Base-by-base conservation (phyloP, 768 basidiomycete genomes). In the Exidia glandulosa region DNA sequence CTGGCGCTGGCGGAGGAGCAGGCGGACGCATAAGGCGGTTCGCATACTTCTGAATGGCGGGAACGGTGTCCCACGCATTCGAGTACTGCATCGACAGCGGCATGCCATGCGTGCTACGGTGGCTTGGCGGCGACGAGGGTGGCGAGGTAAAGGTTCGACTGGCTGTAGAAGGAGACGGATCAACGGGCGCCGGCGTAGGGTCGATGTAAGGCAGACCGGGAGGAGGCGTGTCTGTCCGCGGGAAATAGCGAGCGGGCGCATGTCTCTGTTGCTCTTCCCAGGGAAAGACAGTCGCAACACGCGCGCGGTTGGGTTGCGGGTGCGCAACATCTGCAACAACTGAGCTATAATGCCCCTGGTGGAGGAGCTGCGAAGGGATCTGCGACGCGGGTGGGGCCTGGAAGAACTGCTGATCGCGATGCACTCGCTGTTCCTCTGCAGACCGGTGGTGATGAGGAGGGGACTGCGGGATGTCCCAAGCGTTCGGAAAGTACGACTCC, bases 41-140 rank as follows among this genome's bases (percentile, higher is more conserved):
- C 1, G 86, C 86, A 70, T 94, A 91, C 61, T 78, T 81, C 63
- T 87, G 83, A 60, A 93, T 92, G 62, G 83, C 84, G 6, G 90
- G 88, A 27, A 88, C 83, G 37, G 69, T 75, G 66, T 97, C 94
- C 90, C 91, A 93, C 2, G 87, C 88, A 72, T 96, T 92, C 5
- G 79, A 73, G 71, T 88, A 91, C 16, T 77, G 76, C 61, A 90
- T 74, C 14, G 79, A 74, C 16, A 75, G 73, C 7, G 87, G 85
- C 32, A 85, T 75, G 2, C 82, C 82, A 54, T 64, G 62, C 60
- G 66, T 29, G 27, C 59, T 32, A 31, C 56, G 52, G 27, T 48
- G 59, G n/a, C 32, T 55, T 29, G 52, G 57, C 19, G 57, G 59
- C 0, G 61, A 54, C 16, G 58, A 41, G 23, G 58, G 34, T 14